Evolutionary conservation across 257 asterid genomes (phyloP).

Genomic region (Nyctanthes arbortristis): DNA sequence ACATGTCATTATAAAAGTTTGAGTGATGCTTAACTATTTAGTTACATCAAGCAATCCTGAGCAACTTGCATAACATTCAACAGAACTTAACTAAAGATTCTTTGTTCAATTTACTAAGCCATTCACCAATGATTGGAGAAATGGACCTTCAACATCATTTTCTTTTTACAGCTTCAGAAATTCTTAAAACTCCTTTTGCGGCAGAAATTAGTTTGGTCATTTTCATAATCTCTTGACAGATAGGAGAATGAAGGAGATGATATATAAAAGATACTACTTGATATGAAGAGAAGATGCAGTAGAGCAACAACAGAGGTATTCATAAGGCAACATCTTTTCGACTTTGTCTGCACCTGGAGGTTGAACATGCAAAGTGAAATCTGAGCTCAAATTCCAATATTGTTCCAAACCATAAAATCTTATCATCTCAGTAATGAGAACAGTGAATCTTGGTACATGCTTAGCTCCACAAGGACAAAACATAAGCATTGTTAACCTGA

Average conservation of each 20-base stretch:
- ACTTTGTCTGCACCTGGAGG: no score
- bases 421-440: neutral
- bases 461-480: neutral
- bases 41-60: neutral
- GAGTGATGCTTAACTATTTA: neutral
- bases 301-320: neutral
- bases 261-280: no score
- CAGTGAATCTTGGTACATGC: neutral
- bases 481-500: neutral
- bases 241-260: neutral
- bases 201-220: neutral
- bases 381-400: neutral
- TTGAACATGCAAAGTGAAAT: neutral
- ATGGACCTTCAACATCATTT: neutral
- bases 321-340: neutral
- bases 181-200: neutral
- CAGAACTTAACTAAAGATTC: neutral
- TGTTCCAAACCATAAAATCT: neutral
- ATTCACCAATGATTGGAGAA: neutral
- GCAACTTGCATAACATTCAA: neutral
- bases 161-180: neutral
- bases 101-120: neutral
- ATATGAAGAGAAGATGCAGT: neutral
- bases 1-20: conserved; percentile 20
- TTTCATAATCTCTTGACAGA: neutral